Evolutionary conservation across 495 filamentous ascomycete genomes (phyloP), one percentile per base, ranked within the genome.

Genomic region (Acidomyces sp.): DNA sequence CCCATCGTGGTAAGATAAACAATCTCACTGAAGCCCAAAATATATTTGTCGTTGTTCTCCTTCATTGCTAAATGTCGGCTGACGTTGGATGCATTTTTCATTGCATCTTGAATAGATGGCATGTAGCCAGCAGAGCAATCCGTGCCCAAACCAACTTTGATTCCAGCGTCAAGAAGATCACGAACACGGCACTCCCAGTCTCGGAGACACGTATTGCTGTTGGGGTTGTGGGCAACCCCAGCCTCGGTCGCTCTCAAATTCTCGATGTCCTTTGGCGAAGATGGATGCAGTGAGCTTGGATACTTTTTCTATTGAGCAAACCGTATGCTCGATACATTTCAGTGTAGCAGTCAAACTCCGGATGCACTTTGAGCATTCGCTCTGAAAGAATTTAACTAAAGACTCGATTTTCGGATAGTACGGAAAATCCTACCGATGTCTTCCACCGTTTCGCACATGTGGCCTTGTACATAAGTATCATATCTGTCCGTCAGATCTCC

Each of bases 1-100:
- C 42, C 42, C 42, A 45, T 45, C n/a, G 42, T 45, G 3, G 42
- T 35, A 21, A 45, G 34, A 9, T 37, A 45, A 9, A 45, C 34
- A 1, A 45, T 3, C 42, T 45, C 42, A 3, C n/a, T 33, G 17
- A 45, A 45, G 15, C 27, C 27, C 13, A 45, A 19, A 12, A 45
- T 27, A 13, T 39, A 32, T 29, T 22, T 37, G 1, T 32, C 42
- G 9, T 45, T 27, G 3, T 28, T 35, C 6, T 17, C 20, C 9
- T 19, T 20, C 13, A 45, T 2, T 9, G 42, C 42, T 1, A 45
- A 35, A 32, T 45, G 34, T n/a, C 42, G 42, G 15, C 25, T 31
- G 16, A 45, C 42, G 28, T 45, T 39, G 7, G 34, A 38, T 13
- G 42, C 42, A 4, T 18, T 6, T 2, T 29, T 11, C 34, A 45